phyloP scores from a whole-genome alignment of 805 yeast species.

The Pichia insulana region DNA sequence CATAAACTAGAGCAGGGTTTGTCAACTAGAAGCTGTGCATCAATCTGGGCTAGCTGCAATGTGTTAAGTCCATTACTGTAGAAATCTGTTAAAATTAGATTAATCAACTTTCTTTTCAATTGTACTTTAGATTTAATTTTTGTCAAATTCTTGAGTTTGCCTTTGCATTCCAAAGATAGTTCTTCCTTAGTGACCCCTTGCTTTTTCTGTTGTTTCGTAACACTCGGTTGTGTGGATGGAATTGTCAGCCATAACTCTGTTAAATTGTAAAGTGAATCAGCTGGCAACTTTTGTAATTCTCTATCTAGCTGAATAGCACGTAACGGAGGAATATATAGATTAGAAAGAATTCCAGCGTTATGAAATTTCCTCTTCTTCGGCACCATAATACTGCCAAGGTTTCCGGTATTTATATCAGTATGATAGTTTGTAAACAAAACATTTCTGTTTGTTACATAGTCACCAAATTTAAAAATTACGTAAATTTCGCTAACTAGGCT shows the following conservation, averaged over 20 bases:
- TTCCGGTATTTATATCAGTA: not conserved
- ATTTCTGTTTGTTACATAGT: not conserved
- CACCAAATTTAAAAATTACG: no score
- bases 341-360: conserved; percentile 25
- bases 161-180: conserved; percentile 13
- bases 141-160: conserved; percentile 8
- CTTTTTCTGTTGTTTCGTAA: conserved; percentile 15
- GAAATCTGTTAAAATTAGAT: conserved; percentile 37
- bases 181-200: conserved; percentile 15
- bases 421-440: conserved; percentile 4
- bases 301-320: conserved; percentile 17
- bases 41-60: conserved; percentile 62
- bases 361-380: conserved; percentile 2
- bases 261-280: conserved; percentile 25
- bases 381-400: not conserved
- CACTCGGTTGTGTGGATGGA: conserved; percentile 23
- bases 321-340: conserved; percentile 27
- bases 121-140: conserved; percentile 2
- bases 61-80: conserved; percentile 54
- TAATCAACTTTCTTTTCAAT: conserved; percentile 31
- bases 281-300: conserved; percentile 20
- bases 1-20: conserved; percentile 41
- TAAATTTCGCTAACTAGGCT: no score
- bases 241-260: conserved; percentile 28
- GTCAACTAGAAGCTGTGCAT: conserved; percentile 55